A percentile compares a stretch with the other conserved stretches of the same genome.
Conservation (phyloP, 73 alveolate genomes). For the Paramecium octaurelia region DNA sequence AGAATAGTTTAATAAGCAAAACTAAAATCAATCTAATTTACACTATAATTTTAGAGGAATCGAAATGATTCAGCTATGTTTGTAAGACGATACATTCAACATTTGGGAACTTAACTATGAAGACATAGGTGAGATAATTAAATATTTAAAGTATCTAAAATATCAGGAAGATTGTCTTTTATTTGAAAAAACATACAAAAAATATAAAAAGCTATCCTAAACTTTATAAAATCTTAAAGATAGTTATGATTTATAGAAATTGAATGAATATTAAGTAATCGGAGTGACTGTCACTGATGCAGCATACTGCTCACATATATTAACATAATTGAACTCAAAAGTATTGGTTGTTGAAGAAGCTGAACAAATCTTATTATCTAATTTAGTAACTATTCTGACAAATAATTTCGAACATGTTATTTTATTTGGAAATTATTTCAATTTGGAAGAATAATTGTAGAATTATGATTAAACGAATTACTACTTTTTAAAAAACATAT, state of each 20-base stretch:
- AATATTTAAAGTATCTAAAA: not conserved
- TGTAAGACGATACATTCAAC: not conserved
- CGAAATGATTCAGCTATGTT: not conserved
- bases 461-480: slow-evolving; percentile 72
- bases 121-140: not conserved
- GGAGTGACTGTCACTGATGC: slow-evolving; percentile 91
- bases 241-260: not conserved
- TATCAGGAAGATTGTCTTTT: not conserved
- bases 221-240: not conserved
- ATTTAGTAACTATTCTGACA: slow-evolving; percentile 68
- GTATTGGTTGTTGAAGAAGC: slow-evolving; percentile 90
- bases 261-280: slow-evolving; percentile 53
- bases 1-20: not conserved
- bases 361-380: slow-evolving; percentile 87
- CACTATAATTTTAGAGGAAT: not conserved
- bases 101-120: not conserved
- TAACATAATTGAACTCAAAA: slow-evolving; percentile 72
- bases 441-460: slow-evolving; percentile 66
- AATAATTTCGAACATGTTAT: slow-evolving; percentile 70
- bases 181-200: not conserved
- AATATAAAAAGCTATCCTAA: not conserved
- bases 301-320: slow-evolving; percentile 70
- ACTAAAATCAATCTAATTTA: not conserved
- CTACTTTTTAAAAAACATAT: slow-evolving; percentile 72
- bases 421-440: slow-evolving; percentile 85